Evolutionary conservation across 805 yeast species (phyloP).

Genomic region (Ascoidea tarda): DNA sequence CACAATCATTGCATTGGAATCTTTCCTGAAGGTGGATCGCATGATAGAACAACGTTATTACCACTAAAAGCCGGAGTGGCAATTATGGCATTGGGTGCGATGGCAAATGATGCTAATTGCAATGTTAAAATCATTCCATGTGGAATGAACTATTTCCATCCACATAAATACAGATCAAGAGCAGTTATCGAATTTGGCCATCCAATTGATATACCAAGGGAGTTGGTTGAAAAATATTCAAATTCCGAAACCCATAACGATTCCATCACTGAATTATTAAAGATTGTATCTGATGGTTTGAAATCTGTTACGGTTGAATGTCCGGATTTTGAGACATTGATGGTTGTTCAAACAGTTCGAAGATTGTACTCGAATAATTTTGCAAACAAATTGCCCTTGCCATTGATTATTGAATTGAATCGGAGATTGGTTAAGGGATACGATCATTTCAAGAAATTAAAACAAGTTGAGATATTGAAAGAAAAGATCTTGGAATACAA

Average conservation of each 20-base stretch:
- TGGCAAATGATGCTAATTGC: conserved; percentile 61
- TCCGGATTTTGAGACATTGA: conserved; percentile 78
- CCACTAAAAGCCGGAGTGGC: conserved; percentile 97
- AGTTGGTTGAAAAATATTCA: conserved; percentile 50
- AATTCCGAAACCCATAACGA: conserved; percentile 51
- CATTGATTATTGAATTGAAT: conserved; percentile 81
- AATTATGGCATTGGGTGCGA: conserved; percentile 93
- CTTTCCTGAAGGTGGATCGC: conserved; percentile 98
- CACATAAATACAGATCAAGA: conserved; percentile 88
- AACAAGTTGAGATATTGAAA: conserved; percentile 46
- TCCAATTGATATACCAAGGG: conserved; percentile 55
- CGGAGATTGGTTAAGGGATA: conserved; percentile 78
- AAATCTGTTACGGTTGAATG: conserved; percentile 80
- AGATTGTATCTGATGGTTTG: conserved; percentile 56
- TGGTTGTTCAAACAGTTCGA: conserved; percentile 85
- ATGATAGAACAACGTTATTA: conserved; percentile 80
- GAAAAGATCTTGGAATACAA: conserved; percentile 57
- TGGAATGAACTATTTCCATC: conserved; percentile 95
- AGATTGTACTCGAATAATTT: conserved; percentile 72
- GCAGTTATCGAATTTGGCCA: conserved; percentile 92
- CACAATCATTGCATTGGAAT: conserved; percentile 79
- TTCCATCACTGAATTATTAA: conserved; percentile 61
- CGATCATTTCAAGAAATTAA: conserved; percentile 55
- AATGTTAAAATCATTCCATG: conserved; percentile 87
- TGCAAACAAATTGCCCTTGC: conserved; percentile 58